Percentiles rank a stretch among this genome's conserved stretches.
phyloP scores from a whole-genome alignment of 2,329 filamentous ascomycete genomes.

The Xylariaceae sp. region DNA sequence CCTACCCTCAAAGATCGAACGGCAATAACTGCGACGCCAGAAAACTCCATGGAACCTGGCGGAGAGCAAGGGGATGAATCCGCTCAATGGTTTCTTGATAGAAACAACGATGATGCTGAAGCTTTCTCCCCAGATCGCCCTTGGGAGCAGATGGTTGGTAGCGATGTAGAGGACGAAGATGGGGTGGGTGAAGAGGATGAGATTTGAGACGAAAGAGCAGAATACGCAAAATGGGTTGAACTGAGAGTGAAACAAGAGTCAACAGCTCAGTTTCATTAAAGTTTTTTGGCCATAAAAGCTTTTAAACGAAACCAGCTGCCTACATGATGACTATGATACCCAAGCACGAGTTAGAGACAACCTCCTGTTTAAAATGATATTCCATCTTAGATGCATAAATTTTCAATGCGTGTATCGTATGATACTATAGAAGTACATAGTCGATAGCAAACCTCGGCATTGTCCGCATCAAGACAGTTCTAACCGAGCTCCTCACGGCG shows the following conservation, averaged over 20 bases:
- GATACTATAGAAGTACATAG: too few relatives aligned
- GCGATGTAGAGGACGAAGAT: conserved; percentile 38
- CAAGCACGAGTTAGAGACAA: too few relatives aligned
- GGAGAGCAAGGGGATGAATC: conserved; percentile 18
- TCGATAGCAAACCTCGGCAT: conserved; percentile 33
- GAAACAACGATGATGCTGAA: conserved; percentile 39
- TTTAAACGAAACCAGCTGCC: not conserved
- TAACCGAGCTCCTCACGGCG: conserved; percentile 9
- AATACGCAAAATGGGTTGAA: too few relatives aligned
- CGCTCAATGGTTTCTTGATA: conserved; percentile 24
- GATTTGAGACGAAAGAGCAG: too few relatives aligned
- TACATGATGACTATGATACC: conserved; percentile 16
- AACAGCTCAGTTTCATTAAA: not conserved
- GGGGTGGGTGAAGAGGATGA: conserved; percentile 37
- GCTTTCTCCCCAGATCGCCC: conserved; percentile 17
- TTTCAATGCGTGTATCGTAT: too few relatives aligned
- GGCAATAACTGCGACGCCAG: conserved; percentile 5
- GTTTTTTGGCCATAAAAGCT: too few relatives aligned
- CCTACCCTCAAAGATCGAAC: conserved; percentile 18
- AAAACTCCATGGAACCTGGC: not conserved
- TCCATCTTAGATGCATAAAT: too few relatives aligned
- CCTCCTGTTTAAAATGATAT: too few relatives aligned
- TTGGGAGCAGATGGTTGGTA: conserved; percentile 25
- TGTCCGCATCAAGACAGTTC: conserved; percentile 19
- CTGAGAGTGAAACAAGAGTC: too few relatives aligned